phyloP scores from a whole-genome alignment of 2,329 filamentous ascomycete species.

The Lachnellula cervina region DNA sequence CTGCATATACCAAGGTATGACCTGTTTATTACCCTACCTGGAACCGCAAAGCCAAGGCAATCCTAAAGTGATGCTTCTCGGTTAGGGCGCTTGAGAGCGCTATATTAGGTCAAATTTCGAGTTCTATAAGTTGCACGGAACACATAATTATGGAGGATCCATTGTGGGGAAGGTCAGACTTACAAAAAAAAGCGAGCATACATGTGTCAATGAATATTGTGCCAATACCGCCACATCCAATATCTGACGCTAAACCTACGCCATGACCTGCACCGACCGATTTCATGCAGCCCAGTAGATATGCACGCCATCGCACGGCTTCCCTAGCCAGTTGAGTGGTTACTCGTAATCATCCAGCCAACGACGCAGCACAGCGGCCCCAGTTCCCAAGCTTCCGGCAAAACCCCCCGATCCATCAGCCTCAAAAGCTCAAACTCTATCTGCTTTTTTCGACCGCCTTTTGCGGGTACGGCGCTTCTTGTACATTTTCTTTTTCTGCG shows the following conservation, averaged over 20 bases:
- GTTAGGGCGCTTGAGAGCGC: no score
- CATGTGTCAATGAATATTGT: no score
- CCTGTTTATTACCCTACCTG: no score
- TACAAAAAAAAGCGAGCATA: no score
- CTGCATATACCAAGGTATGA: no score
- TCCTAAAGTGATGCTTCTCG: no score
- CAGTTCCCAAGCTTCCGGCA: background rate
- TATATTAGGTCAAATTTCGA: no score
- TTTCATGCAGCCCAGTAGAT: background rate
- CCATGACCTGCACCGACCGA: background rate
- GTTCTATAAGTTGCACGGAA: no score
- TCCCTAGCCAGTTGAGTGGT: no score
- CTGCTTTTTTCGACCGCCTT: background rate
- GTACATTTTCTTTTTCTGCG: background rate
- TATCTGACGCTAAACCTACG: background rate
- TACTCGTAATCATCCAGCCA: background rate
- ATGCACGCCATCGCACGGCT: background rate
- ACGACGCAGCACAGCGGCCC: background rate
- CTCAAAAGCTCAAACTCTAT: background rate
- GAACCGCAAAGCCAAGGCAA: no score
- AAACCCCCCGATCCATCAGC: background rate
- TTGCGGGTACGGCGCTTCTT: background rate
- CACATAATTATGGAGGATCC: no score
- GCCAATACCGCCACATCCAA: background rate
- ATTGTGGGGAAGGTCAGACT: no score